A percentile compares a stretch with the other conserved stretches of the same genome.
Evolutionary conservation across 805 yeast genomes (phyloP).

Genomic region (Sugiyamaella lignohabitans): DNA sequence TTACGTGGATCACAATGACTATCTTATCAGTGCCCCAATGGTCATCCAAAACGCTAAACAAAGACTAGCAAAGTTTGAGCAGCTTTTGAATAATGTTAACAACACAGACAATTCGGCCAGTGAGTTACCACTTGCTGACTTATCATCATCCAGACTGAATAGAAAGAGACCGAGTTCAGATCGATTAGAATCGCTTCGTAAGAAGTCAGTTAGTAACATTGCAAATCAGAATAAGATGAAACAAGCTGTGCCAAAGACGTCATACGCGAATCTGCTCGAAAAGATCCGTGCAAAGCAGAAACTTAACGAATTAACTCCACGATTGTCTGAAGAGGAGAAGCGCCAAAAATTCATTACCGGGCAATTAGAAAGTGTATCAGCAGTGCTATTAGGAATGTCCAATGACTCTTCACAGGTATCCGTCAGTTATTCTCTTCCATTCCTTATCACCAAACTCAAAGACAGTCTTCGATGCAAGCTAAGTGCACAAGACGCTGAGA

Average conservation of each 20-base stretch:
- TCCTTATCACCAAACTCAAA: slow-evolving; percentile 20
- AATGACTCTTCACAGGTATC: slow-evolving; percentile 3
- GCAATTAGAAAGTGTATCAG: slow-evolving; percentile 22
- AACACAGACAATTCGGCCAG: not conserved
- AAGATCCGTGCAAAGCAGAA: slow-evolving; percentile 30
- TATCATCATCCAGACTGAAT: not conserved
- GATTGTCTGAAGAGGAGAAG: slow-evolving; percentile 3
- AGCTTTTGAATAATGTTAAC: not conserved
- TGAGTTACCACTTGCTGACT: not conserved
- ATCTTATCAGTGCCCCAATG: slow-evolving; percentile 2
- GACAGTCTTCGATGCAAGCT: slow-evolving; percentile 19
- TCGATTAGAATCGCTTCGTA: slow-evolving; percentile 11
- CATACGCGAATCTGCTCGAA: slow-evolving; percentile 15
- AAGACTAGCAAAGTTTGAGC: slow-evolving; percentile 1
- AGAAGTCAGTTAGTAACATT: not conserved
- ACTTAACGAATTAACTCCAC: slow-evolving; percentile 2
- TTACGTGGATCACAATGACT: not conserved
- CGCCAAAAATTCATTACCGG: slow-evolving; percentile 20
- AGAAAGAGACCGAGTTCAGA: slow-evolving; percentile 8
- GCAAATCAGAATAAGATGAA: too few relatives aligned
- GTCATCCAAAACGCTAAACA: not conserved
- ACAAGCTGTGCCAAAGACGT: not conserved
- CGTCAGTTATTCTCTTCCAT: slow-evolving; percentile 19
- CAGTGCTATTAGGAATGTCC: slow-evolving; percentile 20
- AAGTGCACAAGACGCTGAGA: slow-evolving; percentile 21